phyloP scores from a whole-genome alignment of 805 yeast genomes.

The Candida hungchunana region DNA sequence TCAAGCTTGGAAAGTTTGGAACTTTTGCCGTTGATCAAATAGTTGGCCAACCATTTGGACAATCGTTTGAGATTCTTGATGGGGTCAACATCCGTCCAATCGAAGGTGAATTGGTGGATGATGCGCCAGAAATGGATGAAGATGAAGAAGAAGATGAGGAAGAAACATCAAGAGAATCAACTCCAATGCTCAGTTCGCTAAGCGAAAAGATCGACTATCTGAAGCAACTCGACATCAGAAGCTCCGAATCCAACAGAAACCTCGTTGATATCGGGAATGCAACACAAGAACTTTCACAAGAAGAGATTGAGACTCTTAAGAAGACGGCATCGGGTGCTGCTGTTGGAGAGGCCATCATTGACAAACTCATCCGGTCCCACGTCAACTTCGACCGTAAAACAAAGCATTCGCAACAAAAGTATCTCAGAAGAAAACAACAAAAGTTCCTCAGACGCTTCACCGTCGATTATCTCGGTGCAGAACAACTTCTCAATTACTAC shows the following conservation, averaged over 20 bases:
- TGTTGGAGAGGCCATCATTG: slow-evolving; percentile 74
- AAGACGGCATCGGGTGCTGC: slow-evolving; percentile 55
- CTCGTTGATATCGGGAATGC: slow-evolving; percentile 62
- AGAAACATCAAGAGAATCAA: slow-evolving; percentile 35
- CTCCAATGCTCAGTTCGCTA: slow-evolving; percentile 22
- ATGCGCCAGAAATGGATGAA: slow-evolving; percentile 26
- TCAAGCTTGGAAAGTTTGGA: slow-evolving; percentile 90
- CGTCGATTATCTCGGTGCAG: slow-evolving; percentile 68
- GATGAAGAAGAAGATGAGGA: slow-evolving; percentile 20
- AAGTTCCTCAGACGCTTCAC: slow-evolving; percentile 85
- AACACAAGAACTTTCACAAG: slow-evolving; percentile 68
- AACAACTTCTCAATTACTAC: slow-evolving; percentile 68
- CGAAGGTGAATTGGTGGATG: slow-evolving; percentile 31
- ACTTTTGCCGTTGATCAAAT: slow-evolving; percentile 69
- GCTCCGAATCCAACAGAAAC: slow-evolving; percentile 62
- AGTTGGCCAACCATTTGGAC: slow-evolving; percentile 81
- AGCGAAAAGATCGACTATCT: slow-evolving; percentile 25
- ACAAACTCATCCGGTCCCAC: slow-evolving; percentile 78
- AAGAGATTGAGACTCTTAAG: slow-evolving; percentile 84
- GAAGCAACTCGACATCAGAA: slow-evolving; percentile 30
- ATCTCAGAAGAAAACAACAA: slow-evolving; percentile 84
- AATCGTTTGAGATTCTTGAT: slow-evolving; percentile 77
- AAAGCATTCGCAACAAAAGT: slow-evolving; percentile 84
- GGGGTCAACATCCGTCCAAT: slow-evolving; percentile 49
- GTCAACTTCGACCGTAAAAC: slow-evolving; percentile 87